A percentile compares a stretch with the other conserved stretches of the same genome.
phyloP scores from a whole-genome alignment of 1,284 basidiomycete species.

The Coniferiporia sulphurascens region DNA sequence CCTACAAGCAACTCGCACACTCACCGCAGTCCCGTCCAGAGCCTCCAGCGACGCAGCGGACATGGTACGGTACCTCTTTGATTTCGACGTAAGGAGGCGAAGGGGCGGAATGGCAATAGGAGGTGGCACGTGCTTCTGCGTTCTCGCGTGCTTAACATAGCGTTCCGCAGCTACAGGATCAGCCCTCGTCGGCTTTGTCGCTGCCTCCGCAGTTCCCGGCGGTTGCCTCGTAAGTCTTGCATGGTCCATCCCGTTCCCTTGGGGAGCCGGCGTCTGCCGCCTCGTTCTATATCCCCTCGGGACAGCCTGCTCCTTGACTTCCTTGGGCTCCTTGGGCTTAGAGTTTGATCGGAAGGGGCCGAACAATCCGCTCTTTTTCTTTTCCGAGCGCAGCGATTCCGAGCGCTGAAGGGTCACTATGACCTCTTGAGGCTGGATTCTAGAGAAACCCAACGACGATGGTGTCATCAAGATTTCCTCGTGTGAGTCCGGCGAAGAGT shows the following conservation, averaged over 20 bases:
- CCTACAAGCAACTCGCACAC: constrained; percentile 25
- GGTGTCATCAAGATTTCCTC: constrained; percentile 20
- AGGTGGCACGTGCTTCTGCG: constrained; percentile 28
- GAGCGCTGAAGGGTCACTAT: not conserved
- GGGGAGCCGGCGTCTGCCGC: constrained; percentile 20
- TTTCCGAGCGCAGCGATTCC: constrained; percentile 18
- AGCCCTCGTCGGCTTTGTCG: not conserved
- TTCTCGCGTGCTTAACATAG: constrained; percentile 12
- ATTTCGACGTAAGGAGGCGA: constrained; percentile 58
- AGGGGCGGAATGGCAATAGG: constrained; percentile 27
- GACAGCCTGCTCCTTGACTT: constrained; percentile 1
- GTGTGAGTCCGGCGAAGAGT: constrained; percentile 13
- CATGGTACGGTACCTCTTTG: constrained; percentile 57
- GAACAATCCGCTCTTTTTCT: constrained; percentile 32
- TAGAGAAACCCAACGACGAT: constrained; percentile 11
- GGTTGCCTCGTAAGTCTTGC: constrained; percentile 2
- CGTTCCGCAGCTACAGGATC: not conserved
- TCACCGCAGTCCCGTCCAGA: constrained; percentile 68
- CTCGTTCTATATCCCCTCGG: constrained; percentile 21
- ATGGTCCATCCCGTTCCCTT: constrained; percentile 18
- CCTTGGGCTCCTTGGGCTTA: constrained; percentile 31
- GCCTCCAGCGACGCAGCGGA: constrained; percentile 74
- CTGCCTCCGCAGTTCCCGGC: not conserved
- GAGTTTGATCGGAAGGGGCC: constrained; percentile 36
- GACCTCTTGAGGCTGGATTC: constrained; percentile 1